Base-by-base conservation (phyloP, 2,329 filamentous ascomycete species). In the Ampelomyces quisqualis region DNA sequence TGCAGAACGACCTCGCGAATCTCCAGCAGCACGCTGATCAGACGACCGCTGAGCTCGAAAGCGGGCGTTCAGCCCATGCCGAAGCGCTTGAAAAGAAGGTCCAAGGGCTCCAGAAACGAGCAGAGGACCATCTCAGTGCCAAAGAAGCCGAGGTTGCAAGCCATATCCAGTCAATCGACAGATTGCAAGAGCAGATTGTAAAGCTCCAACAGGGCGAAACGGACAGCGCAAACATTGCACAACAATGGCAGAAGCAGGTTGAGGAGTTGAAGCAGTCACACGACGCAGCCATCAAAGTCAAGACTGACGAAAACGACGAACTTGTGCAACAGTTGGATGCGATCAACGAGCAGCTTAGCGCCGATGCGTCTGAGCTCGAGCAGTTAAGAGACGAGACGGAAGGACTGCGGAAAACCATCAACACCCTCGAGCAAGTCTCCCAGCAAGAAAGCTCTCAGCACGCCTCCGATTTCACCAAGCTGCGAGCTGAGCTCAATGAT, bases 141-240 rank as follows among this genome's bases (percentile, higher is more conserved):
- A 65, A 62, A 27, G 60, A 67, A 29, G 40, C 54, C 6, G 64
- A 67, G 29, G 46, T 66, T 14, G 48, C 58, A 11, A 27, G 54
- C 24, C 61, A 65, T 32, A 48, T 67, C 23, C 53, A 58, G 17
- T 58, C 58, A 3, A 62, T 67, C 11, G 55, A 63, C n/a, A 47
- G 49, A 8, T 53, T 68, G 4, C 65, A 68, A 36, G 57, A 58
- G 18, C 55, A 67, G 40, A 60, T 68, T 28, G 49, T 54, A 17
- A 38, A 53, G 9, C 46, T 68, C 3, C 56, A 68, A 29, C 63
- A 68, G 38, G 64, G 61, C 5, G 58, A 60, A 11, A 66, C 58
- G 5, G 63, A 68, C 23, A 58, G 62, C 14, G 57, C 53, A 19
- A 57, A 46, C 33, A 33, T 67, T 14, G 60, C 58, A 4, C 44